These are phyloP conservation scores for Amanita subjunquillea DNA, from an alignment of 768 basidiomycete species.

Conservation along the genomic window DNA sequence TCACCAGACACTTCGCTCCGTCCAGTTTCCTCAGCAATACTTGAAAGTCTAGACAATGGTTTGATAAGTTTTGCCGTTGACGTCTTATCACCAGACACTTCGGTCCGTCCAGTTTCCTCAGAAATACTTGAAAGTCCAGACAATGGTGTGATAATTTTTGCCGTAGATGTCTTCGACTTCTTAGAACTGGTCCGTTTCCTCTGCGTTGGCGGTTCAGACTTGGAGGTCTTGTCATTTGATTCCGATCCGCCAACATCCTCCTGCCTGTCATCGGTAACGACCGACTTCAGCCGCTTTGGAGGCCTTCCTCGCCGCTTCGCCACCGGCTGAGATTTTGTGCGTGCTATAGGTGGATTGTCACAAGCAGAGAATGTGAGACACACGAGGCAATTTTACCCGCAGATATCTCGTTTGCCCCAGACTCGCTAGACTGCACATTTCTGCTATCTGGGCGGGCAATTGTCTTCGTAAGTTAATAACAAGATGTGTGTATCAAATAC, in stretches of 20 bases:
- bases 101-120: not conserved
- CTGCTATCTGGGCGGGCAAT: not conserved
- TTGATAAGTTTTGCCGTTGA: not conserved
- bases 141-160: not conserved
- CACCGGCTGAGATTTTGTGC: not conserved
- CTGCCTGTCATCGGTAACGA: not conserved
- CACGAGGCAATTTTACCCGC: not conserved
- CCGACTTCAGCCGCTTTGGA: conserved; percentile 2
- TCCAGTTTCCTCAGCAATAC: not conserved
- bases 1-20: not conserved
- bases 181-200: not conserved
- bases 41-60: not conserved
- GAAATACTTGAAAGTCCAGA: not conserved
- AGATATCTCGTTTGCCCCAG: not conserved
- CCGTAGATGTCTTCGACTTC: not conserved
- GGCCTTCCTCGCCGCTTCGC: conserved; percentile 11
- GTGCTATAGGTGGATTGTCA: not conserved
- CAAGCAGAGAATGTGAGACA: not conserved
- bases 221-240: not conserved
- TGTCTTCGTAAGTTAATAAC: not conserved
- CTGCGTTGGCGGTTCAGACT: not conserved
- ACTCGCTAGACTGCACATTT: not conserved
- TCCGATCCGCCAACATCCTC: not conserved
- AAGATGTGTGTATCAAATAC: not conserved
- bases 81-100: not conserved